Percentiles rank a stretch among this genome's conserved stretches.
Evolutionary conservation across 1,284 basidiomycete genomes (phyloP).

Genomic region (Austroboletus olivaceoglutinosus): DNA sequence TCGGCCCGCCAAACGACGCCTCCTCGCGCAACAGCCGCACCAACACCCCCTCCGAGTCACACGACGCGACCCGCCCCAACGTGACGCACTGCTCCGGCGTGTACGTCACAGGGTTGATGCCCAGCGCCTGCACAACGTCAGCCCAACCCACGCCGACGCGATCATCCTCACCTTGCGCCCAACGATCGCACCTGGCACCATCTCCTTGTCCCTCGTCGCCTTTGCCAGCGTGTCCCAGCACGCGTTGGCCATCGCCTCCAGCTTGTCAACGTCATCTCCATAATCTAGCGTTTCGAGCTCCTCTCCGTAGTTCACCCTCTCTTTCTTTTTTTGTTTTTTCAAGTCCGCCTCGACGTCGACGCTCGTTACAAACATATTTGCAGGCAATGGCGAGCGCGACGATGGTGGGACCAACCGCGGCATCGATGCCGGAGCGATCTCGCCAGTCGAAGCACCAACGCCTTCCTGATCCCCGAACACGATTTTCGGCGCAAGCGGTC

Average conservation of each 20-base stretch:
- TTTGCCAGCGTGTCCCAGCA: slow-evolving; percentile 18
- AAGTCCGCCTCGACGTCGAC: slow-evolving; percentile 32
- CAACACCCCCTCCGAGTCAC: slow-evolving; percentile 2
- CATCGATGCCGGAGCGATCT: not conserved
- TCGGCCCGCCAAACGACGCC: slow-evolving; percentile 19
- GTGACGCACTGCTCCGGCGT: slow-evolving; percentile 28
- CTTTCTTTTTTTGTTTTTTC: slow-evolving; percentile 12
- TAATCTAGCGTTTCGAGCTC: slow-evolving; percentile 7
- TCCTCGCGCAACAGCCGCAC: slow-evolving; percentile 16
- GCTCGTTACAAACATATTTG: slow-evolving; percentile 36
- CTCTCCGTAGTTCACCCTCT: slow-evolving; percentile 8
- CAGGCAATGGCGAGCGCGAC: slow-evolving; percentile 24
- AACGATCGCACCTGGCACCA: slow-evolving; percentile 10
- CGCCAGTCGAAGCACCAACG: slow-evolving; percentile 13
- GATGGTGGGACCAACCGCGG: slow-evolving; percentile 60
- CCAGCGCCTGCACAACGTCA: slow-evolving; percentile 17
- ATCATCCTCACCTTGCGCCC: slow-evolving; percentile 29
- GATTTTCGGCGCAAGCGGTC: slow-evolving; percentile 53
- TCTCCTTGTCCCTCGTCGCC: slow-evolving; percentile 1
- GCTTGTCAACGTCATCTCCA: slow-evolving; percentile 4
- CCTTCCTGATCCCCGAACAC: slow-evolving; percentile 44
- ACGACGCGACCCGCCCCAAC: slow-evolving; percentile 12
- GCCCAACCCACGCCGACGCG: not conserved
- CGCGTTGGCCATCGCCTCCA: slow-evolving; percentile 12
- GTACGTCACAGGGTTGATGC: slow-evolving; percentile 24